These are phyloP conservation scores for Globisporangium nunn DNA, from an alignment of 352 stramenopile species.

Conservation along the genomic window DNA sequence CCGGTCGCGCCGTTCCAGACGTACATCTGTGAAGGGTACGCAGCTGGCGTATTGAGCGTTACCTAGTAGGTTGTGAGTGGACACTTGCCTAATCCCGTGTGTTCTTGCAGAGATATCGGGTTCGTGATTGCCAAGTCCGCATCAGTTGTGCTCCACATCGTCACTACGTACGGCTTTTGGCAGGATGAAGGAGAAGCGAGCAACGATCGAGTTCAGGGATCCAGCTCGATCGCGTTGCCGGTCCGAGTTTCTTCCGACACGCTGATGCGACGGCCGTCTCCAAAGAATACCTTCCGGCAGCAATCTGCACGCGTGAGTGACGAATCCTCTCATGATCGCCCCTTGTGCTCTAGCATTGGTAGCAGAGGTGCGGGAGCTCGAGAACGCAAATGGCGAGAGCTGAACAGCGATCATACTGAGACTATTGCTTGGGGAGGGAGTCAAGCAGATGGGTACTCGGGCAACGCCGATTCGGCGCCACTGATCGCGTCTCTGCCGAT, in stretches of 20 bases:
- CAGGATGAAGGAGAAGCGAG: slow-evolving; percentile 11
- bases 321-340: neutral
- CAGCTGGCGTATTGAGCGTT: too few relatives aligned
- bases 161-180: slow-evolving; percentile 49
- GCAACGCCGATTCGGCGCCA: neutral
- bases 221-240: slow-evolving; percentile 7
- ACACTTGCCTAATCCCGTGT: neutral
- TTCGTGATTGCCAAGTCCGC: slow-evolving; percentile 53
- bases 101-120: slow-evolving; percentile 40
- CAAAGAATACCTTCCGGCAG: slow-evolving; percentile 20
- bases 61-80: neutral
- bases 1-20: slow-evolving; percentile 35
- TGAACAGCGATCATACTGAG: neutral
- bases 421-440: neutral
- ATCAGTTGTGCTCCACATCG: slow-evolving; percentile 45
- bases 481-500: neutral
- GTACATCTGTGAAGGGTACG: slow-evolving; percentile 48
- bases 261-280: slow-evolving; percentile 25
- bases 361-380: neutral
- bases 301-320: slow-evolving; percentile 8
- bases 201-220: neutral
- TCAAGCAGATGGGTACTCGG: neutral
- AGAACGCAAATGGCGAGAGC: slow-evolving; percentile 10
- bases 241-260: slow-evolving; percentile 38
- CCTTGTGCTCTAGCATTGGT: neutral